These are phyloP conservation scores for Syncephalastrum contaminatum DNA, from an alignment of 371 early-diverging fungal species.

Conservation along the genomic window DNA sequence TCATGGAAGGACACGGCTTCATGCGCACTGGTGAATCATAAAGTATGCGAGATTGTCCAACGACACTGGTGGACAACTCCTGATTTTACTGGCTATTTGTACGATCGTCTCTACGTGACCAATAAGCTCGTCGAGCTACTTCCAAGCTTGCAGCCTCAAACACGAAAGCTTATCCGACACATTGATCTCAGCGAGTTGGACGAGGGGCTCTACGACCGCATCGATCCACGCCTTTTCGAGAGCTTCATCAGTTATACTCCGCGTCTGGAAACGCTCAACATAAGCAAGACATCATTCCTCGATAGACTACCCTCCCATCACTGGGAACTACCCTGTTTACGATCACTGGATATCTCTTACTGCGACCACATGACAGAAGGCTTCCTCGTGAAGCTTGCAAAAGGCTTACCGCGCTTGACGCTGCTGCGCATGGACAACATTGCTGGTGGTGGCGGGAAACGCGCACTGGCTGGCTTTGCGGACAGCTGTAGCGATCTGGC, in stretches of 20 bases:
- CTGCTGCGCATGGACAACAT: slow-evolving; percentile 19
- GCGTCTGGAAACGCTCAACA: slow-evolving; percentile 16
- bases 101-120: slow-evolving; percentile 22
- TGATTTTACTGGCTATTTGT: slow-evolving; percentile 15
- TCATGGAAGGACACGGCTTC: not conserved
- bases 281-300: slow-evolving; percentile 20
- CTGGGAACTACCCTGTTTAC: slow-evolving; percentile 18
- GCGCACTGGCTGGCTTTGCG: slow-evolving; percentile 31
- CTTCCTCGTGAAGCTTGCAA: slow-evolving; percentile 27
- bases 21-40: slow-evolving; percentile 10
- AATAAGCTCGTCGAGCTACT: slow-evolving; percentile 24
- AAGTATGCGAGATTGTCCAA: slow-evolving; percentile 2
- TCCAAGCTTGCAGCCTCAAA: slow-evolving; percentile 11
- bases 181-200: slow-evolving; percentile 25
- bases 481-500: slow-evolving; percentile 21
- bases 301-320: slow-evolving; percentile 10
- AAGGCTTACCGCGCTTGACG: slow-evolving; percentile 17
- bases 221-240: slow-evolving; percentile 27
- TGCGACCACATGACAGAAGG: slow-evolving; percentile 30
- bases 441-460: slow-evolving; percentile 14
- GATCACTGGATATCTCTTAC: slow-evolving; percentile 24
- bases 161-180: slow-evolving; percentile 9
- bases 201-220: slow-evolving; percentile 30
- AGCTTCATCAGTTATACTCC: slow-evolving; percentile 14
- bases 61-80: slow-evolving; percentile 17